These are phyloP conservation scores for Moesziomyces sp. DNA, from an alignment of 1,284 basidiomycete genomes.

Conservation along the genomic window DNA sequence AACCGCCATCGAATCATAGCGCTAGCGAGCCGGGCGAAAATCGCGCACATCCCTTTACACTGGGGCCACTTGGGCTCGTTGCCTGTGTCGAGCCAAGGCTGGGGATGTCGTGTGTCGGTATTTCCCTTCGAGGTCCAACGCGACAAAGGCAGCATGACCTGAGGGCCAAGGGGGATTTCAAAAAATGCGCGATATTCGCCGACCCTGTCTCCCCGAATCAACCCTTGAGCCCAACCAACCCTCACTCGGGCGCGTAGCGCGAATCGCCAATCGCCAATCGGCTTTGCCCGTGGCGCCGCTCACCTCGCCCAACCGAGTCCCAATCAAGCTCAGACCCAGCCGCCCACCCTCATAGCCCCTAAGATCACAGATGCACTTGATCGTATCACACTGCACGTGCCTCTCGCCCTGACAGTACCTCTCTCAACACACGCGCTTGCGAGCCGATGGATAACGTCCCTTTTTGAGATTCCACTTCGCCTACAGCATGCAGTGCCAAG, in stretches of 20 bases:
- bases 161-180: background rate
- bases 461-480: too few relatives aligned
- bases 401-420: too few relatives aligned
- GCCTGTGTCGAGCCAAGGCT: background rate
- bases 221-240: too few relatives aligned
- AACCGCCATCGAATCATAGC: background rate
- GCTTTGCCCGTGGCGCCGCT: background rate
- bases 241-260: too few relatives aligned
- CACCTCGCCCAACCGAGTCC: background rate
- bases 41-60: conserved; percentile 5
- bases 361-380: too few relatives aligned
- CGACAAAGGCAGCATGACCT: too few relatives aligned
- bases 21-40: conserved; percentile 8
- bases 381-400: too few relatives aligned
- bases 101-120: conserved; percentile 15
- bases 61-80: background rate
- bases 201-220: background rate
- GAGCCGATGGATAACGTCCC: too few relatives aligned
- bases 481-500: background rate
- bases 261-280: too few relatives aligned
- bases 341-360: too few relatives aligned
- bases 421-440: too few relatives aligned
- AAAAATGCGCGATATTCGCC: conserved; percentile 24
- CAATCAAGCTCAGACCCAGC: background rate
- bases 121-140: background rate